Percentiles rank a stretch among this genome's conserved stretches.
Conservation (phyloP, 768 basidiomycete species). For the Xanthoconium stramineum region DNA sequence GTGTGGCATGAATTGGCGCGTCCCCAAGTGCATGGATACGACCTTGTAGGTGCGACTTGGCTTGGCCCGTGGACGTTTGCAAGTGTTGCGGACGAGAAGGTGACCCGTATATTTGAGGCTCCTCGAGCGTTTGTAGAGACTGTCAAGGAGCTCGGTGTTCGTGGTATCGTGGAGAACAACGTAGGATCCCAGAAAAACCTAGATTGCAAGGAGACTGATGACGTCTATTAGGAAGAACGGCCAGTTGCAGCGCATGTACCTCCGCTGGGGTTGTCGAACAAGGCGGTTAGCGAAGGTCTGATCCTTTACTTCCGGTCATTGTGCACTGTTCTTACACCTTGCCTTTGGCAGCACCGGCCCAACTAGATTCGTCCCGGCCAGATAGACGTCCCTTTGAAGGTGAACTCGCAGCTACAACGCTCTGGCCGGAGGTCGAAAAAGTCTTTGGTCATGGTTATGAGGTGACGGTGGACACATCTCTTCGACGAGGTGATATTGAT, state of each 20-base stretch:
- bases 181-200: slow-evolving; percentile 31
- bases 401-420: slow-evolving; percentile 79
- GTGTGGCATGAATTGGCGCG: slow-evolving; percentile 87
- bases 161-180: slow-evolving; percentile 46
- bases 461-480: slow-evolving; percentile 37
- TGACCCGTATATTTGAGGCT: slow-evolving; percentile 90
- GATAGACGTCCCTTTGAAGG: slow-evolving; percentile 77
- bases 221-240: slow-evolving; percentile 45
- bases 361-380: slow-evolving; percentile 10
- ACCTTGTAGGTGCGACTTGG: slow-evolving; percentile 77
- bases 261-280: slow-evolving; percentile 92
- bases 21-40: slow-evolving; percentile 97
- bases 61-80: slow-evolving; percentile 75
- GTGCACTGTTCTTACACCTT: background rate
- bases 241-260: slow-evolving; percentile 87
- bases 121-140: slow-evolving; percentile 74
- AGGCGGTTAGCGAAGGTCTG: slow-evolving; percentile 72
- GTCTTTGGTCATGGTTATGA: slow-evolving; percentile 98
- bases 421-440: slow-evolving; percentile 98
- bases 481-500: background rate
- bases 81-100: slow-evolving; percentile 95
- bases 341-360: slow-evolving; percentile 14
- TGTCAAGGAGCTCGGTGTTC: slow-evolving; percentile 49
- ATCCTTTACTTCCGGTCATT: background rate
- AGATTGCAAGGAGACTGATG: background rate